Percentiles rank a stretch among this genome's conserved stretches.
Evolutionary conservation across 169 alveolate species (phyloP).

Genomic region (Theileria luwenshuni): DNA sequence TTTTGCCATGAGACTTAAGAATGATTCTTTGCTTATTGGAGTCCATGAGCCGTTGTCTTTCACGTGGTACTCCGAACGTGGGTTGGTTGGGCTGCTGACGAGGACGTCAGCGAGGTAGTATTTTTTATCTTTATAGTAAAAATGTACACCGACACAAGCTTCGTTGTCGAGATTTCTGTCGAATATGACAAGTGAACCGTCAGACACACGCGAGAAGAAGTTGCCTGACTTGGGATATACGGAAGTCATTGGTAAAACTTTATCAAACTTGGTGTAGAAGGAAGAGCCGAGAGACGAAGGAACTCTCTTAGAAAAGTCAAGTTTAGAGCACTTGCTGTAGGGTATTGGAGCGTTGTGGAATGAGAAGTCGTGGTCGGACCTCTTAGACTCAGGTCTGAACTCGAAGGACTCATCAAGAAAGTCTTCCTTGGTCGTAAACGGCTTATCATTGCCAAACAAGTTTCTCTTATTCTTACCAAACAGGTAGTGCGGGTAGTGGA

Average conservation of each 20-base stretch:
- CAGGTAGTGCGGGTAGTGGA: slow-evolving; percentile 11
- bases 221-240: not conserved
- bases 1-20: not conserved
- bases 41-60: slow-evolving; percentile 6
- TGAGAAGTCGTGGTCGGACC: not conserved
- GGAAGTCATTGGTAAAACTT: not conserved
- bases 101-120: slow-evolving; percentile 9
- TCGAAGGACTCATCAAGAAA: not conserved
- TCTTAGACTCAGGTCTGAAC: not conserved
- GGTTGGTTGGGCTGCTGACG: slow-evolving; percentile 3
- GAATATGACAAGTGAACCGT: not conserved
- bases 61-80: slow-evolving; percentile 21
- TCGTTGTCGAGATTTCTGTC: slow-evolving; percentile 2
- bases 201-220: slow-evolving; percentile 1
- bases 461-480: not conserved
- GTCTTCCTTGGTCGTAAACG: not conserved
- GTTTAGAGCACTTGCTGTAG: not conserved
- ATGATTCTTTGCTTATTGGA: not conserved
- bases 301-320: slow-evolving; percentile 8
- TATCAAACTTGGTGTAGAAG: not conserved
- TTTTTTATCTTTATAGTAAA: slow-evolving; percentile 1
- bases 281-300: not conserved
- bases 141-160: slow-evolving; percentile 13
- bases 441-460: not conserved
- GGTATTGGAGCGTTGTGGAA: slow-evolving; percentile 8